A percentile compares a stretch with the other conserved stretches of the same genome.
phyloP scores from a whole-genome alignment of 2,329 filamentous ascomycete genomes.

The Zymoseptoria passerinii region DNA sequence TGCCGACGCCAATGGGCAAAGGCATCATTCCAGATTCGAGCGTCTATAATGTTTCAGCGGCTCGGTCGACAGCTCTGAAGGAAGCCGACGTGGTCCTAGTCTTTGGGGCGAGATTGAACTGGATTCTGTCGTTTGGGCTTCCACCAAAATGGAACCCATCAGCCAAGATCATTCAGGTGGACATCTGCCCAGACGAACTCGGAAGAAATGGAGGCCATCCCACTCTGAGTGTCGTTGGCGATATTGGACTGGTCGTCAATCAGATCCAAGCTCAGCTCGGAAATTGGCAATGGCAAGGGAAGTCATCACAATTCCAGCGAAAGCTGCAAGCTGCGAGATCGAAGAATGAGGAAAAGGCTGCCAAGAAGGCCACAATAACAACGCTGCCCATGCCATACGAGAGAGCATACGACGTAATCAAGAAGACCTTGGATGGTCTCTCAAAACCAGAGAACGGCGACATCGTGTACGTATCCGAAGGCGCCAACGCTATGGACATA shows the following conservation, averaged over 20 bases:
- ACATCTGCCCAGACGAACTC: slow-evolving; percentile 47
- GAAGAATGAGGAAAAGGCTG: slow-evolving; percentile 43
- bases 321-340: slow-evolving; percentile 30
- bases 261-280: slow-evolving; percentile 39
- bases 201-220: slow-evolving; percentile 44
- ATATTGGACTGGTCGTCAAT: slow-evolving; percentile 42
- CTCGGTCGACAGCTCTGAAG: slow-evolving; percentile 46
- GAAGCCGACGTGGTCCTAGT: slow-evolving; percentile 48
- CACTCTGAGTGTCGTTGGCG: slow-evolving; percentile 44
- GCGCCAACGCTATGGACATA: slow-evolving; percentile 55
- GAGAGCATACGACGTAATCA: slow-evolving; percentile 46
- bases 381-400: slow-evolving; percentile 43
- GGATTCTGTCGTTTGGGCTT: slow-evolving; percentile 51
- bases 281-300: slow-evolving; percentile 38
- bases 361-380: slow-evolving; percentile 34
- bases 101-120: slow-evolving; percentile 49
- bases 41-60: slow-evolving; percentile 45
- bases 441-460: slow-evolving; percentile 39
- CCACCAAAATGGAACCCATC: slow-evolving; percentile 45
- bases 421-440: slow-evolving; percentile 39
- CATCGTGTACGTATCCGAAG: slow-evolving; percentile 50
- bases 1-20: slow-evolving; percentile 53
- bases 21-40: slow-evolving; percentile 49
- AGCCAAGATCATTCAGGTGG: slow-evolving; percentile 49
- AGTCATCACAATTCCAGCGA: slow-evolving; percentile 28